Evolutionary conservation across 805 yeast species (phyloP), one percentile per base, ranked within the genome.

Genomic region (Ogataea corticis): DNA sequence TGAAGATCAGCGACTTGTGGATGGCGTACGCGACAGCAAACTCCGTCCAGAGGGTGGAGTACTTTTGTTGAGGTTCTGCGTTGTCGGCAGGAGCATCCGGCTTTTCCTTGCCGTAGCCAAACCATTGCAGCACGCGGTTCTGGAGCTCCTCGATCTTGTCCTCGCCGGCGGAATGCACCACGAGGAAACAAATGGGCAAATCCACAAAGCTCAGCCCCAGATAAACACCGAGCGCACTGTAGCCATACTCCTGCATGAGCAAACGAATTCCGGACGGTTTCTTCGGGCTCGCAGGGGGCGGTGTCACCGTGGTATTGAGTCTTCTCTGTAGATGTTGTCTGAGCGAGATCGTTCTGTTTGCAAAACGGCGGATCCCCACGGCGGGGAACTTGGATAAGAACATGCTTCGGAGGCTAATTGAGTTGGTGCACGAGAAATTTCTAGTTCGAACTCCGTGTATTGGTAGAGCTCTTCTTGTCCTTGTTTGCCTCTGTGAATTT

Each of bases 1-100:
- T 76, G 49, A 92, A 79, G 18, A 92, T 77, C 51, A 94, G 73
- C 4, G 91, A 79, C 69, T 94, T 94, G 71, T 94, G 98, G 37
- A 94, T 70, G 2, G 96, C 96, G 63, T 94, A 94, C 0, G 98
- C 98, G 42, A 94, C 77, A 11, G 87, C 82, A 55, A 89, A 80
- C 65, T 92, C 97, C 0, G 97, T 85, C 75, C 87, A 62, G 60
- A 89, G 62, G 45, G 83, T 72, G 7, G 66, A 59, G 16, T 50
- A 47, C 17, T 57, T 45, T 27, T 50, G 45, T 16, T 59, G 62
- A 9, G 53, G 37, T 7, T 37, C 25, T 12, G 35, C 56, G 57
- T 35, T 61, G 5, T 21, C 25, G 9, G 9, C 9, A 6, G 25
- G 25, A 5, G 25, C 5, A 9, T 21, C 25, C 25, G 5, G 5